phyloP scores from a whole-genome alignment of 257 asterid genomes.

The Agastache rugosa region DNA sequence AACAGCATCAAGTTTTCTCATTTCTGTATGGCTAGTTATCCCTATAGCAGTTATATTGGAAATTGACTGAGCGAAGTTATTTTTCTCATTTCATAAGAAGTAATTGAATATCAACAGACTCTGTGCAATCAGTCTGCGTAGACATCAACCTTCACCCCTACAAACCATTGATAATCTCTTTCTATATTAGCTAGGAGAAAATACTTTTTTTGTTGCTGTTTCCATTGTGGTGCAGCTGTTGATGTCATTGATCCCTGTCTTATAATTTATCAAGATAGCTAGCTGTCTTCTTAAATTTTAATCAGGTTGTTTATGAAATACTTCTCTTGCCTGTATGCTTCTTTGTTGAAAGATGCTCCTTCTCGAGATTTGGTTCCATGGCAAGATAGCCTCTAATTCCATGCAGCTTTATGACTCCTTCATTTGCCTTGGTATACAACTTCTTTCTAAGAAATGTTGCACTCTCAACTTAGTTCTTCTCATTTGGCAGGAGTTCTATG shows the following conservation, averaged over 20 bases:
- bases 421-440: conserved; percentile 5
- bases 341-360: not conserved
- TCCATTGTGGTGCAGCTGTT: conserved; percentile 3
- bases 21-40: not conserved
- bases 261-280: conserved; percentile 25
- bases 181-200: conserved; percentile 12
- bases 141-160: conserved; percentile 4
- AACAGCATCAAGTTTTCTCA: conserved; percentile 6
- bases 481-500: conserved; percentile 78
- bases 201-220: not conserved
- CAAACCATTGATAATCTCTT: conserved; percentile 18
- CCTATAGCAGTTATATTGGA: conserved; percentile 11
- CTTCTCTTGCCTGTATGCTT: conserved; percentile 26
- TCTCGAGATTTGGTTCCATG: conserved; percentile 29
- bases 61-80: conserved; percentile 13
- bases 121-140: conserved; percentile 28
- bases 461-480: conserved; percentile 36
- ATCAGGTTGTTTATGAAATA: conserved; percentile 23
- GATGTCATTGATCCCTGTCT: not conserved
- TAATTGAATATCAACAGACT: not conserved
- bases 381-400: not conserved
- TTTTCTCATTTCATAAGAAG: conserved; percentile 25
- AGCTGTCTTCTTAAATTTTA: conserved; percentile 14
- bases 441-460: not conserved
- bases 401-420: conserved; percentile 22